phyloP scores from a whole-genome alignment of 208 protist genomes.

The Porcisia hertigi region DNA sequence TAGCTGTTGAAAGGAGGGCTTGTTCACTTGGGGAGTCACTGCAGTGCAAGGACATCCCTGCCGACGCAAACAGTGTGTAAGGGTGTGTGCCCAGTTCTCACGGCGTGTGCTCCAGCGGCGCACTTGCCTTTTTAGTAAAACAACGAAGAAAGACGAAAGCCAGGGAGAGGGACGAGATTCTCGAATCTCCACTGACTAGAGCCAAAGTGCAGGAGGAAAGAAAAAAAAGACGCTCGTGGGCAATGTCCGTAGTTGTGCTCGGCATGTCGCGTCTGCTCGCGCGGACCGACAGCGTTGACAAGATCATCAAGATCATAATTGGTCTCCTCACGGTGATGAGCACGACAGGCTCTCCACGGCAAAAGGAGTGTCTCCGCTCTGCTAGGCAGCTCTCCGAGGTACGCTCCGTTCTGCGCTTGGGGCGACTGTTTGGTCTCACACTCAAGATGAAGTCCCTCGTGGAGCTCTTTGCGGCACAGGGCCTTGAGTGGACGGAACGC shows the following conservation, averaged over 20 bases:
- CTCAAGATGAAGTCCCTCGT: conserved; percentile 39
- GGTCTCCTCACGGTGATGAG: conserved; percentile 34
- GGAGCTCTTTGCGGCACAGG: conserved; percentile 42
- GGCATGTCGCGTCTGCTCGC: conserved; percentile 35
- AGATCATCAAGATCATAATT: conserved; percentile 52
- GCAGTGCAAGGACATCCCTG: not conserved
- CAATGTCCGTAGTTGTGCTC: conserved; percentile 12
- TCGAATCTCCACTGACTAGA: too few species aligned
- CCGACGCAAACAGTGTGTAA: not conserved
- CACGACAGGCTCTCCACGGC: not conserved
- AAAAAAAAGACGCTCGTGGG: not conserved
- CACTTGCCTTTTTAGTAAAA: not conserved
- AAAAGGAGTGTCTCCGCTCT: not conserved
- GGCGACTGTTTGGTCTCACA: conserved; percentile 43
- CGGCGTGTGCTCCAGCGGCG: not conserved
- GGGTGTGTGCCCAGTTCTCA: not conserved
- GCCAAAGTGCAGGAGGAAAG: too few species aligned
- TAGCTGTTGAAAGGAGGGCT: not conserved
- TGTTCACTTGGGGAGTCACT: not conserved
- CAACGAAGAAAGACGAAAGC: too few species aligned
- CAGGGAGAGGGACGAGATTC: too few species aligned
- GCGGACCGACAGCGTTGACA: conserved; percentile 53
- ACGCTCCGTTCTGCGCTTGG: conserved; percentile 53
- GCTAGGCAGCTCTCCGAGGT: conserved; percentile 25
- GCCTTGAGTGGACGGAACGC: conserved; percentile 33